These are phyloP conservation scores for Cenchrus purpureus DNA, from an alignment of 176 grass and related monocot species.

Conservation along the genomic window DNA sequence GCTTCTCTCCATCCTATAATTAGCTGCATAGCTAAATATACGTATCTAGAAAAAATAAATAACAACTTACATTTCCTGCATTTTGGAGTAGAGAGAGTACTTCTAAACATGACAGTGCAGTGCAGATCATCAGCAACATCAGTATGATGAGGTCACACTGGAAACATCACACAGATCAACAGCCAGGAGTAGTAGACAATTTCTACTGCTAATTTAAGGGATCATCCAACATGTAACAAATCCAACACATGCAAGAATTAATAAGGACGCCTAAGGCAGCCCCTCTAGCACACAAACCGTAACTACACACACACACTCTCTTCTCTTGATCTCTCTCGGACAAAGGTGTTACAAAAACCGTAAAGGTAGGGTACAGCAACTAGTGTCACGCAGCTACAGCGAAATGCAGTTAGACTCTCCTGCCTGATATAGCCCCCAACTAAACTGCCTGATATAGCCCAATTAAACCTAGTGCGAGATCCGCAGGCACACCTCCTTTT, in stretches of 20 bases:
- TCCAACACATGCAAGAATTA: slow-evolving; percentile 32
- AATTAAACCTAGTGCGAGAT: slow-evolving; percentile 36
- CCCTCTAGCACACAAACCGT: slow-evolving; percentile 30
- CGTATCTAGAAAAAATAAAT: no score
- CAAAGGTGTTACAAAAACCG: slow-evolving; percentile 38
- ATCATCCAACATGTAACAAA: background rate
- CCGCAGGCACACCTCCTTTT: slow-evolving; percentile 42
- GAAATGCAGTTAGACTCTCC: slow-evolving; percentile 53
- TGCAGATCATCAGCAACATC: background rate
- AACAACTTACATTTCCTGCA: no score
- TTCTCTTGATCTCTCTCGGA: background rate
- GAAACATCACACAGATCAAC: background rate
- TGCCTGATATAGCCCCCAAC: slow-evolving; percentile 27
- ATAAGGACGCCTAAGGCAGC: slow-evolving; percentile 15
- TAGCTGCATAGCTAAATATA: no score
- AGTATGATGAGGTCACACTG: background rate
- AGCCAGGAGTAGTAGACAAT: background rate
- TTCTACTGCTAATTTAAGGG: slow-evolving; percentile 35
- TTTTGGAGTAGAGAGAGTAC: no score
- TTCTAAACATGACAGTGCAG: no score
- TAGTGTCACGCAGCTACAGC: slow-evolving; percentile 37
- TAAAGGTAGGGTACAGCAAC: slow-evolving; percentile 23
- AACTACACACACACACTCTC: slow-evolving; percentile 35
- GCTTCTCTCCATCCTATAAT: no score
- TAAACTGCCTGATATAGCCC: background rate